phyloP scores from a whole-genome alignment of 768 basidiomycete genomes.

The Boletus rubroflammeus region DNA sequence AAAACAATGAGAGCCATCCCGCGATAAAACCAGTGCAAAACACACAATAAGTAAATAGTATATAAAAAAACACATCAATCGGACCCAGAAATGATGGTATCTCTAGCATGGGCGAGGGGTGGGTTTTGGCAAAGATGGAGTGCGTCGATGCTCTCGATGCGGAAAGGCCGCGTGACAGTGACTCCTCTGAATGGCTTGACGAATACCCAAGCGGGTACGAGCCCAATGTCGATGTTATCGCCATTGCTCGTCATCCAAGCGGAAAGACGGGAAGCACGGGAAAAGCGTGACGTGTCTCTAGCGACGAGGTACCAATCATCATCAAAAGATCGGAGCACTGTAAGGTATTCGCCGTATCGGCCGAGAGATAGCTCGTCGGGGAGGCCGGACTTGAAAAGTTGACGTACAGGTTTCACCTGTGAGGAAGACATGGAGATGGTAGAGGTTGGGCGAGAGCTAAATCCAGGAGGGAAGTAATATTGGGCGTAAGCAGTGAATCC shows the following conservation, averaged over 20 bases:
- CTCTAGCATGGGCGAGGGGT: conserved; percentile 29
- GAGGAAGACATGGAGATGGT: conserved; percentile 28
- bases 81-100: conserved; percentile 62
- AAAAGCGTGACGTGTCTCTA: conserved; percentile 43
- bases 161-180: conserved; percentile 58
- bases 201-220: conserved; percentile 78
- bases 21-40: neutral
- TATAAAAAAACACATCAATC: neutral
- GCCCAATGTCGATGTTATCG: conserved; percentile 59
- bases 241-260: conserved; percentile 9
- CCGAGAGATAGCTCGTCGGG: conserved; percentile 65
- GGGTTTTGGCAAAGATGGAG: conserved; percentile 45
- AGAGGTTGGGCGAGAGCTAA: conserved; percentile 8
- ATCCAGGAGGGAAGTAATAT: neutral
- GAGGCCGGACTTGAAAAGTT: conserved; percentile 63
- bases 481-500: conserved; percentile 40
- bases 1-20: neutral
- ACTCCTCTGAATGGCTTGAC: conserved; percentile 58
- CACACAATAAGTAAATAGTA: no score
- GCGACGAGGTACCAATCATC: conserved; percentile 81
- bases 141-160: conserved; percentile 48
- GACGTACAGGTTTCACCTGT: conserved; percentile 52
- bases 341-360: conserved; percentile 54
- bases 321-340: conserved; percentile 63
- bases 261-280: conserved; percentile 34